A percentile compares a stretch with the other conserved stretches of the same genome.
Evolutionary conservation across 2,329 filamentous ascomycete genomes (phyloP).

Genomic region (Claviceps sp.): DNA sequence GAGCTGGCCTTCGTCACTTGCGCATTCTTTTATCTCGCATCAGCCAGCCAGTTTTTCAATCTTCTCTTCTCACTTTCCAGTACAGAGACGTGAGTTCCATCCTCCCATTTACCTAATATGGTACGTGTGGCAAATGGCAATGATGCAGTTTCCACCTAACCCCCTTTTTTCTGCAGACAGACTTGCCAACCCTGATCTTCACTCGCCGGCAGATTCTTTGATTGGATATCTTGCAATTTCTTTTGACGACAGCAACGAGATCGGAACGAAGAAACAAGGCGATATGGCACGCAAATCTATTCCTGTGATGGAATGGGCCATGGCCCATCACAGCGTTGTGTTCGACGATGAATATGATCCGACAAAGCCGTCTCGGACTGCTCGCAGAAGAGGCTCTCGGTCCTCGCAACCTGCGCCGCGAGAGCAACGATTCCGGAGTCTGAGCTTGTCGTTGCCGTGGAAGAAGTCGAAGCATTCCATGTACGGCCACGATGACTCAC

Average conservation of each 20-base stretch:
- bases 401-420: conserved; percentile 10
- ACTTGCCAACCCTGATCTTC: background rate
- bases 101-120: background rate
- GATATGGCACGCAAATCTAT: conserved; percentile 4
- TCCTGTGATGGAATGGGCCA: conserved; percentile 6
- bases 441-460: conserved; percentile 38
- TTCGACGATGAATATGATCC: conserved; percentile 5
- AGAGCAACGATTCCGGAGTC: conserved; percentile 31
- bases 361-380: background rate
- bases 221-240: background rate
- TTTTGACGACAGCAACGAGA: background rate
- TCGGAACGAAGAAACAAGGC: background rate
- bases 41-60: background rate
- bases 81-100: background rate
- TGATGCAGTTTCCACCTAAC: background rate
- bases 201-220: background rate
- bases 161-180: background rate
- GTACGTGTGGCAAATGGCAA: background rate
- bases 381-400: background rate
- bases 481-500: conserved; percentile 21
- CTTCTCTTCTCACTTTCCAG: background rate
- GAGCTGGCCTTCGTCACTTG: background rate
- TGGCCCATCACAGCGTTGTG: background rate
- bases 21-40: background rate
- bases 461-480: conserved; percentile 32